These are phyloP conservation scores for Santalum album DNA, from an alignment of 164 flowering plant genomes.

Conservation along the genomic window DNA sequence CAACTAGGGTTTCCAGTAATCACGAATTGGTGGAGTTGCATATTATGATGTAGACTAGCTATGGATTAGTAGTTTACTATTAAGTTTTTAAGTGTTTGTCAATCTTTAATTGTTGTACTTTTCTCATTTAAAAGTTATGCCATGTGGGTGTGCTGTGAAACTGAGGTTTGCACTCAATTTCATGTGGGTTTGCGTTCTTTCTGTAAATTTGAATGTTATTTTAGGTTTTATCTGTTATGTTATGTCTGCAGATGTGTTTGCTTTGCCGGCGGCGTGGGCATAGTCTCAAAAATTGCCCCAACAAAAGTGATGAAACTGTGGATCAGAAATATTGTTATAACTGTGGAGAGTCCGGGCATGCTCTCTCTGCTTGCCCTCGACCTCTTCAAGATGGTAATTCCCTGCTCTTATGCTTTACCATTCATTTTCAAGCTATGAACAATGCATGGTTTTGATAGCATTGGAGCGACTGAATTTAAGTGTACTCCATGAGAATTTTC, in stretches of 20 bases:
- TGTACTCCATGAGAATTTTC: no score
- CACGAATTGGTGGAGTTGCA: background rate
- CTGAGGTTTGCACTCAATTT: no score
- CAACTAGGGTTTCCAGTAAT: background rate
- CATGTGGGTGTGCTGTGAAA: no score
- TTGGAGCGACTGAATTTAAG: background rate
- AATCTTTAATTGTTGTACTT: no score
- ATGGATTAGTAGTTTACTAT: no score
- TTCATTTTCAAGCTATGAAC: background rate
- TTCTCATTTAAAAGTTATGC: no score
- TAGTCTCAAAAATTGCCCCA: constrained; percentile 75
- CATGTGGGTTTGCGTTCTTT: background rate
- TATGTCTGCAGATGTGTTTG: constrained; percentile 70
- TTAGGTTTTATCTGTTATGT: background rate
- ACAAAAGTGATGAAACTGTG: constrained; percentile 37
- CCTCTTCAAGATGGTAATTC: constrained; percentile 79
- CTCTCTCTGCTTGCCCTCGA: constrained; percentile 55
- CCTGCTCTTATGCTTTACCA: background rate
- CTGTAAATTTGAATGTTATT: background rate
- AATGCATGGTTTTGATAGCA: background rate
- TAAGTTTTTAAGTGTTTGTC: no score
- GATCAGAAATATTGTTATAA: constrained; percentile 73
- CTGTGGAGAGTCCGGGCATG: constrained; percentile 77
- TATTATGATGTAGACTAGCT: no score
- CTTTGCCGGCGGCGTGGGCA: constrained; percentile 81